Evolutionary conservation across 345 rosid species (phyloP).

Genomic region (Camelina laxa): DNA sequence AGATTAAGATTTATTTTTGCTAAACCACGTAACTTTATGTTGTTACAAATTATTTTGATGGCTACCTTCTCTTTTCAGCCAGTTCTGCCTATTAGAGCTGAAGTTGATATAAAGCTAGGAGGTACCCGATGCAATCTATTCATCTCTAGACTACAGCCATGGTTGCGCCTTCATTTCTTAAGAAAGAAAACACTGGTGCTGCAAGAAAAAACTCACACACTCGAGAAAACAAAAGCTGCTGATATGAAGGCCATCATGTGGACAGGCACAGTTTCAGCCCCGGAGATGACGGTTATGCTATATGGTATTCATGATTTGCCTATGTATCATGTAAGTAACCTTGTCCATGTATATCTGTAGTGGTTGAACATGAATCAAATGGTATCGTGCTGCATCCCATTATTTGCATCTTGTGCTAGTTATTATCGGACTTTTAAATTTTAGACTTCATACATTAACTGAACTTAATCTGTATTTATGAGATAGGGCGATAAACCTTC

Average conservation of each 20-base stretch:
- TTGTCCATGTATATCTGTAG: background rate
- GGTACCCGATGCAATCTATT: slow-evolving; percentile 82
- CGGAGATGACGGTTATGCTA: slow-evolving; percentile 86
- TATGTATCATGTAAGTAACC: slow-evolving; percentile 83
- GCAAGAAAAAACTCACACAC: slow-evolving; percentile 54
- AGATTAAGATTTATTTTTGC: background rate
- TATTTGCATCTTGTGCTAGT: slow-evolving; percentile 5
- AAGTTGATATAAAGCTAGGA: slow-evolving; percentile 93
- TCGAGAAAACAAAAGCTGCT: slow-evolving; percentile 53
- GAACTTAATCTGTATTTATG: slow-evolving; percentile 1
- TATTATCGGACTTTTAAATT: slow-evolving; percentile 1
- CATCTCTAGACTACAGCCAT: slow-evolving; percentile 76
- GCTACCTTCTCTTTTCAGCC: slow-evolving; percentile 60
- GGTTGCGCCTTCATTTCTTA: slow-evolving; percentile 71
- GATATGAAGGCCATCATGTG: slow-evolving; percentile 74
- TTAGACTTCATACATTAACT: slow-evolving; percentile 6
- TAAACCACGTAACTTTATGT: background rate
- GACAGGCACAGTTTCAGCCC: slow-evolving; percentile 96
- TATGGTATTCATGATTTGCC: slow-evolving; percentile 63
- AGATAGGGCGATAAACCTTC: slow-evolving; percentile 5
- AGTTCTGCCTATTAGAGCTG: slow-evolving; percentile 77
- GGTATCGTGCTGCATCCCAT: slow-evolving; percentile 2
- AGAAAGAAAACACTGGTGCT: slow-evolving; percentile 72
- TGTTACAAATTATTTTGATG: slow-evolving; percentile 26
- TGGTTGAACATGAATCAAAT: slow-evolving; percentile 1